Evolutionary conservation across 2,329 filamentous ascomycete species (phyloP).

Genomic region (Ophiostoma fasciatum): DNA sequence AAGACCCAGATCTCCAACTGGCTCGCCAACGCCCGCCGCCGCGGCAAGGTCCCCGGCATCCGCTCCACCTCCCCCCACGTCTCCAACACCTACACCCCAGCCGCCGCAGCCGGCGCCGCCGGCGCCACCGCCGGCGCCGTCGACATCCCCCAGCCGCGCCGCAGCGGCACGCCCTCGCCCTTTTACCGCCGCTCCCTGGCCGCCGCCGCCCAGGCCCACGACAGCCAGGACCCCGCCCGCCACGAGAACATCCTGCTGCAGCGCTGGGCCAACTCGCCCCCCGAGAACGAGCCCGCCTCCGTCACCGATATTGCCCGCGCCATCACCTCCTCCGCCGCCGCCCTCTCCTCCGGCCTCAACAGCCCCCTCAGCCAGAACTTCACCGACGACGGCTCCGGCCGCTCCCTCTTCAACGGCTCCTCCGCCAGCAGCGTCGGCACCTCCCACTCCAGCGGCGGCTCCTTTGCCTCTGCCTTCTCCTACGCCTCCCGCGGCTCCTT

Average conservation of each 20-base stretch:
- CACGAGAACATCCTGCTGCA: conserved; percentile 39
- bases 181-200: conserved; percentile 10
- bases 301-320: conserved; percentile 43
- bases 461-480: conserved; percentile 44
- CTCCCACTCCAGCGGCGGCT: conserved; percentile 43
- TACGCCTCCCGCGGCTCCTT: conserved; percentile 42
- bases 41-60: conserved; percentile 60
- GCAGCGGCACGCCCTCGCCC: conserved; percentile 32
- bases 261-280: conserved; percentile 44
- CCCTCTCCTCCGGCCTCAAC: conserved; percentile 37
- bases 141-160: conserved; percentile 51
- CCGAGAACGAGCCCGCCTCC: conserved; percentile 45
- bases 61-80: conserved; percentile 56
- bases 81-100: conserved; percentile 38
- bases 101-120: conserved; percentile 16
- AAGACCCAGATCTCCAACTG: conserved; percentile 80
- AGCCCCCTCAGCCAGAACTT: conserved; percentile 42
- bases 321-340: conserved; percentile 38
- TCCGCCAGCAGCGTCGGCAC: conserved; percentile 46
- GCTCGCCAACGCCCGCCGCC: conserved; percentile 76
- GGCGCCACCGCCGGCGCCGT: conserved; percentile 33
- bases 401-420: conserved; percentile 42
- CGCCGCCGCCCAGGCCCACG: no score
- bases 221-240: no score
- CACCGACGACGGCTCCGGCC: conserved; percentile 45